Evolutionary conservation across 495 filamentous ascomycete genomes (phyloP).

Genomic region (Penicillium lividum): DNA sequence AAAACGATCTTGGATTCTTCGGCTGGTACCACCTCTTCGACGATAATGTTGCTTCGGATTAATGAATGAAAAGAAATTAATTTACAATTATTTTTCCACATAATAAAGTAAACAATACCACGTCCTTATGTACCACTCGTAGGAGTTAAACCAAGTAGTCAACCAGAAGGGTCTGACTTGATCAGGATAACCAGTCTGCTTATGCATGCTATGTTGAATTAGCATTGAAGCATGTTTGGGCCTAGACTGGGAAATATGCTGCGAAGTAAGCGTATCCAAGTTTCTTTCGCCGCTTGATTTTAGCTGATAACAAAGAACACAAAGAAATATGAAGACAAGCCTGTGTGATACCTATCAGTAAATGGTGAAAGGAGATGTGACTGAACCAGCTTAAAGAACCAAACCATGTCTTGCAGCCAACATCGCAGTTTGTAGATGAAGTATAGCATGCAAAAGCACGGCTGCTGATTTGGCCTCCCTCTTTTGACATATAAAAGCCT

Average conservation of each 20-base stretch:
- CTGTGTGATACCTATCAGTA: neutral
- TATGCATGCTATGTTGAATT: too few relatives aligned
- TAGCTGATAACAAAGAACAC: neutral
- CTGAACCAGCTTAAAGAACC: neutral
- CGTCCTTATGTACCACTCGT: neutral
- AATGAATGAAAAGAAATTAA: conserved; percentile 7
- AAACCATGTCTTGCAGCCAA: too few relatives aligned
- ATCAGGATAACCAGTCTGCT: too few relatives aligned
- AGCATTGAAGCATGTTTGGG: too few relatives aligned
- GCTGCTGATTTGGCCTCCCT: neutral
- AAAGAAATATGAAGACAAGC: neutral
- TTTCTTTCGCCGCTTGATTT: neutral
- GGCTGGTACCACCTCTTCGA: conserved; percentile 2
- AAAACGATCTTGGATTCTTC: conserved; percentile 4
- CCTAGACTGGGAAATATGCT: too few relatives aligned
- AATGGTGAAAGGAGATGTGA: neutral
- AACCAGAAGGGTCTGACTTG: too few relatives aligned
- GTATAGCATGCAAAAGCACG: neutral
- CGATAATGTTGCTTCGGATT: conserved; percentile 2
- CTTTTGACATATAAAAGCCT: neutral
- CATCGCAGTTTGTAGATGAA: too few relatives aligned
- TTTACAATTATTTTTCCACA: neutral
- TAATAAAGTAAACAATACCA: neutral
- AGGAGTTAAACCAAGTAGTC: too few relatives aligned
- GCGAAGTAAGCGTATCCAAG: too few relatives aligned